phyloP scores from a whole-genome alignment of 2,329 filamentous ascomycete species.

The Cladosporium colombiae region DNA sequence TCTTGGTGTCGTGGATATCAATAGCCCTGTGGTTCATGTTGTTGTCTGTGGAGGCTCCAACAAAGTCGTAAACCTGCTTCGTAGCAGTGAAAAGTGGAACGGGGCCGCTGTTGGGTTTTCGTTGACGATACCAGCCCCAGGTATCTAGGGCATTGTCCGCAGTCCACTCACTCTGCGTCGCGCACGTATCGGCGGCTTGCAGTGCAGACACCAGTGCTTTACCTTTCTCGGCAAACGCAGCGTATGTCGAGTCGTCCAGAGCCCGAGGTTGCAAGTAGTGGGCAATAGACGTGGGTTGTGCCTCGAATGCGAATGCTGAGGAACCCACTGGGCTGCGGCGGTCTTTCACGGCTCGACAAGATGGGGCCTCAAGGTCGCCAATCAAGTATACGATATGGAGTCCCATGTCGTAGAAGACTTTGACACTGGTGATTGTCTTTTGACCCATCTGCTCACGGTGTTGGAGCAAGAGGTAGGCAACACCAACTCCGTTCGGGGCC shows the following conservation, averaged over 20 bases:
- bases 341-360: not conserved
- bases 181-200: not conserved
- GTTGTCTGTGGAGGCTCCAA: constrained; percentile 9
- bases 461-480: constrained; percentile 22
- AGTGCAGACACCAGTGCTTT: not conserved
- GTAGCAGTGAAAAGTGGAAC: not conserved
- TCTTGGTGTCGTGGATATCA: constrained; percentile 2
- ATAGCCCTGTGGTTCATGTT: constrained; percentile 9
- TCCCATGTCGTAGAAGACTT: not conserved
- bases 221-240: not conserved
- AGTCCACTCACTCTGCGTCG: constrained; percentile 11
- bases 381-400: not conserved
- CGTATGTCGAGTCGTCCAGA: not conserved
- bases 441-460: constrained; percentile 24
- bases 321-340: not conserved
- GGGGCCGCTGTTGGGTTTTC: constrained; percentile 3
- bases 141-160: not conserved
- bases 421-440: constrained; percentile 16
- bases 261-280: not conserved
- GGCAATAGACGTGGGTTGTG: no score
- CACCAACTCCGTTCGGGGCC: constrained; percentile 21
- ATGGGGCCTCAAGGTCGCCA: not conserved
- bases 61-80: constrained; percentile 6
- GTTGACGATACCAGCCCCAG: constrained; percentile 15
- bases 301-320: no score